Evolutionary conservation across 2,329 filamentous ascomycete genomes (phyloP).

Genomic region (Ceratocystis huliohia): DNA sequence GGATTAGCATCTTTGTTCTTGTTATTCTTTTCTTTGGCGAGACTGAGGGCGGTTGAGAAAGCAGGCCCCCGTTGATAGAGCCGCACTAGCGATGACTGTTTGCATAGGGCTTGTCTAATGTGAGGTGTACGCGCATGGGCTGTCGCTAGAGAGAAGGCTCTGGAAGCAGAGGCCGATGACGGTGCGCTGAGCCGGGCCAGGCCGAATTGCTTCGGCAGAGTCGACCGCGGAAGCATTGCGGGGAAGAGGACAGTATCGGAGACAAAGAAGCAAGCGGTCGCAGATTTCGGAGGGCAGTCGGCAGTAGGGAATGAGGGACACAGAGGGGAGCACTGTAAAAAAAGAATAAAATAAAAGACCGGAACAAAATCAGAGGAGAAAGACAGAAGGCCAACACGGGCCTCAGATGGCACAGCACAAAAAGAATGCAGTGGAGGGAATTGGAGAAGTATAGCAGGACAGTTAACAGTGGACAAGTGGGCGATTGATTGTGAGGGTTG

Average conservation of each 20-base stretch:
- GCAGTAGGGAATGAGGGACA: neutral
- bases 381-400: conserved; percentile 1
- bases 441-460: neutral
- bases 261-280: neutral
- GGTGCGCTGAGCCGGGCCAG: conserved; percentile 15
- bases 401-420: neutral
- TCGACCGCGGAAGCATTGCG: conserved; percentile 19
- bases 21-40: conserved; percentile 20
- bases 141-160: conserved; percentile 15
- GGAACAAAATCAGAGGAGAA: neutral
- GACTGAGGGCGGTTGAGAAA: conserved; percentile 17
- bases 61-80: conserved; percentile 15
- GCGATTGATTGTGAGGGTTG: neutral
- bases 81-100: conserved; percentile 14
- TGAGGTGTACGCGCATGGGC: conserved; percentile 12
- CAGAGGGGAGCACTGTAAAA: neutral
- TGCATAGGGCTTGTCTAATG: conserved; percentile 14
- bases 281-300: neutral
- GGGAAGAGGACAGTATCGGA: neutral
- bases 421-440: neutral
- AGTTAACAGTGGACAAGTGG: neutral
- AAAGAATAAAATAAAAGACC: neutral
- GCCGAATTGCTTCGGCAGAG: conserved; percentile 16
- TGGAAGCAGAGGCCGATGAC: neutral
- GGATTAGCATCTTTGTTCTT: conserved; percentile 30